Percentiles rank a stretch among this genome's conserved stretches.
phyloP scores from a whole-genome alignment of 495 filamentous ascomycete species.

The Alectoria sarmentosa region DNA sequence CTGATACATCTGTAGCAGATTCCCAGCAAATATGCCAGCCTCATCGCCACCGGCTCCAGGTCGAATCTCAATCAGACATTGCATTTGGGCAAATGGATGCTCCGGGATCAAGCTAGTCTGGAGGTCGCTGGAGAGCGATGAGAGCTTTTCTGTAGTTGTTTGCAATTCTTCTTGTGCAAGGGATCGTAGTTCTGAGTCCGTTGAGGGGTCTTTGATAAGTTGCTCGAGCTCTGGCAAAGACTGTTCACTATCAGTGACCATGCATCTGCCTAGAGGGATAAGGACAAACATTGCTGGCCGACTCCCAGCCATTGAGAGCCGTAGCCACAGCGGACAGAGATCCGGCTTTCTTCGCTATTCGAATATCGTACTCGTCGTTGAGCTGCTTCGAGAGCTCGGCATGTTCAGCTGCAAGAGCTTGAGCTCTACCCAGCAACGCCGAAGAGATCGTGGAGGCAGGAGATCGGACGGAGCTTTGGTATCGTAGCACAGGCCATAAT shows the following conservation, averaged over 20 bases:
- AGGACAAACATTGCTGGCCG: constrained; percentile 36
- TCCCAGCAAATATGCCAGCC: constrained; percentile 79
- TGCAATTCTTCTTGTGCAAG: constrained; percentile 74
- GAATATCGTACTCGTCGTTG: constrained; percentile 58
- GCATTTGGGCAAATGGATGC: constrained; percentile 90
- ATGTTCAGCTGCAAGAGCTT: constrained; percentile 59
- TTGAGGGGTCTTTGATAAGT: constrained; percentile 50
- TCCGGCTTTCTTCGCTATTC: constrained; percentile 67
- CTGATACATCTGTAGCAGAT: constrained; percentile 86
- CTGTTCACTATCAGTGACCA: constrained; percentile 29
- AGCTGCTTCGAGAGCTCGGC: constrained; percentile 51
- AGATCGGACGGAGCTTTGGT: constrained; percentile 30
- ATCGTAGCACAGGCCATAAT: constrained; percentile 16
- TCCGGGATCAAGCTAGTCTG: constrained; percentile 71
- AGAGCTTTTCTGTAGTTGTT: constrained; percentile 51
- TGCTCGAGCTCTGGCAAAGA: constrained; percentile 51
- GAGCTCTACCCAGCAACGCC: constrained; percentile 57
- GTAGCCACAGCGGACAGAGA: constrained; percentile 62
- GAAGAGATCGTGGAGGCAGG: constrained; percentile 42
- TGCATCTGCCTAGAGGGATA: not conserved
- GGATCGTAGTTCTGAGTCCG: constrained; percentile 54
- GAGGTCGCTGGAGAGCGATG: constrained; percentile 53
- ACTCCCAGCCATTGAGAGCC: constrained; percentile 60
- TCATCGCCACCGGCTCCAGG: constrained; percentile 93
- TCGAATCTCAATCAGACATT: constrained; percentile 84